Conservation (phyloP, 2,329 filamentous ascomycete genomes). For the Thermochaetoides dissita region DNA sequence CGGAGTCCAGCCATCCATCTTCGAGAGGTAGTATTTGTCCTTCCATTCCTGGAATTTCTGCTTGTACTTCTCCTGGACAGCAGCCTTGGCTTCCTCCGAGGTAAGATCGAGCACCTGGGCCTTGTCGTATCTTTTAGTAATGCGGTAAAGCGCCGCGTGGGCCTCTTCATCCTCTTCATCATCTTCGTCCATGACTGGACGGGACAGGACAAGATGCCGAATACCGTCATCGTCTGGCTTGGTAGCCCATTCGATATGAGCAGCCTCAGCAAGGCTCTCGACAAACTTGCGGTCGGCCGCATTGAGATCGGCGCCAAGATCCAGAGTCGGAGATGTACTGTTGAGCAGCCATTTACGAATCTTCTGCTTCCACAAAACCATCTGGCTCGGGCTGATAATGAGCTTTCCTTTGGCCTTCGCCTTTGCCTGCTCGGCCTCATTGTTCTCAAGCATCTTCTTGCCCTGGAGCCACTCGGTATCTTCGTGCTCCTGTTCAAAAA, state of each 20-base stretch:
- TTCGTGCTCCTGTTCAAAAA: conserved; percentile 80
- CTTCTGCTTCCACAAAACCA: conserved; percentile 62
- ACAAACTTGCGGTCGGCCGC: conserved; percentile 88
- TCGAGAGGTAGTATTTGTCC: conserved; percentile 78
- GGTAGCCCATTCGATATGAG: conserved; percentile 44
- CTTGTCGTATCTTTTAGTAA: conserved; percentile 82
- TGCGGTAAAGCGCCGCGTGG: conserved; percentile 65
- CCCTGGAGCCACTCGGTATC: conserved; percentile 87
- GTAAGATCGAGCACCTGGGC: conserved; percentile 72
- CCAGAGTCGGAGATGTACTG: conserved; percentile 48
- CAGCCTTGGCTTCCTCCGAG: conserved; percentile 61
- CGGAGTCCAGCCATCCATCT: conserved; percentile 74
- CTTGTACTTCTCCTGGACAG: conserved; percentile 75
- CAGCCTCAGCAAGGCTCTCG: conserved; percentile 61
- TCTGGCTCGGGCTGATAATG: conserved; percentile 66
- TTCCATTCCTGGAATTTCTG: conserved; percentile 88
- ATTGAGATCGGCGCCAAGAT: conserved; percentile 59
- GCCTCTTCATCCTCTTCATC: conserved; percentile 74
- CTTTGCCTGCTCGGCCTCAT: conserved; percentile 43
- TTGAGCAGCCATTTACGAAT: conserved; percentile 73
- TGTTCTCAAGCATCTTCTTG: conserved; percentile 62
- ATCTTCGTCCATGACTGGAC: conserved; percentile 51
- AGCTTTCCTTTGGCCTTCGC: conserved; percentile 47
- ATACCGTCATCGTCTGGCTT: conserved; percentile 41
- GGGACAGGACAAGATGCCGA: conserved; percentile 37